Conservation (phyloP, 2,329 filamentous ascomycete genomes). For the Xylaria sp. region DNA sequence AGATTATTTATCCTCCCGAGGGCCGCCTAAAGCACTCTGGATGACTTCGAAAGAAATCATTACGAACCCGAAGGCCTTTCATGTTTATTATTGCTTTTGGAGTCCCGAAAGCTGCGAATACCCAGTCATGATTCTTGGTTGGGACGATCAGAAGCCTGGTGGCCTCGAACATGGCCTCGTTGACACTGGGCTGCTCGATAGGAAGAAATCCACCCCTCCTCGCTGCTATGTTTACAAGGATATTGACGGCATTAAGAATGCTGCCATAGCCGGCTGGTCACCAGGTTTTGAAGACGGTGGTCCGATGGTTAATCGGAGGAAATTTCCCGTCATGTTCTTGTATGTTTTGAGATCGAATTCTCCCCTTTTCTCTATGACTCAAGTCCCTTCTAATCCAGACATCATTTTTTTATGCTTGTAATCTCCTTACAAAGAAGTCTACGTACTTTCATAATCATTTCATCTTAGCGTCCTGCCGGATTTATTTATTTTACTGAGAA, state of each 20-base stretch:
- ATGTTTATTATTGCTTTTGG: constrained; percentile 51
- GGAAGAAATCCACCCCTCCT: constrained; percentile 40
- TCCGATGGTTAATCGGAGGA: constrained; percentile 47
- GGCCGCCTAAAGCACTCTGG: not conserved
- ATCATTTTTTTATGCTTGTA: not conserved
- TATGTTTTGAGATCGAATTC: constrained; percentile 16
- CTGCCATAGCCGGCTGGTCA: constrained; percentile 51
- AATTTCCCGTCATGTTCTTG: constrained; percentile 55
- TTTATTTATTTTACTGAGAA: not conserved
- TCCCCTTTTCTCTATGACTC: not conserved
- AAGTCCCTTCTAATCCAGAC: not conserved
- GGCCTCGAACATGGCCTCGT: constrained; percentile 47
- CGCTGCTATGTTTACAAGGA: constrained; percentile 50
- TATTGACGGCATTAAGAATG: not conserved
- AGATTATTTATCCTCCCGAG: not conserved
- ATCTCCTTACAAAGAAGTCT: not conserved
- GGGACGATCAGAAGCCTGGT: constrained; percentile 46
- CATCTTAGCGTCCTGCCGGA: not conserved
- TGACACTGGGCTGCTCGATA: constrained; percentile 47
- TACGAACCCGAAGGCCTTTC: constrained; percentile 45
- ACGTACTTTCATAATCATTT: not conserved
- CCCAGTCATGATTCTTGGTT: constrained; percentile 53
- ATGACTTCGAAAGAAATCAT: constrained; percentile 2
- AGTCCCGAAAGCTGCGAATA: constrained; percentile 45
- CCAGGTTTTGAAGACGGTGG: constrained; percentile 52